Evolutionary conservation across 768 basidiomycete species (phyloP), one percentile per base, ranked within the genome.

Genomic region (Lactifluus hygrophoroides): DNA sequence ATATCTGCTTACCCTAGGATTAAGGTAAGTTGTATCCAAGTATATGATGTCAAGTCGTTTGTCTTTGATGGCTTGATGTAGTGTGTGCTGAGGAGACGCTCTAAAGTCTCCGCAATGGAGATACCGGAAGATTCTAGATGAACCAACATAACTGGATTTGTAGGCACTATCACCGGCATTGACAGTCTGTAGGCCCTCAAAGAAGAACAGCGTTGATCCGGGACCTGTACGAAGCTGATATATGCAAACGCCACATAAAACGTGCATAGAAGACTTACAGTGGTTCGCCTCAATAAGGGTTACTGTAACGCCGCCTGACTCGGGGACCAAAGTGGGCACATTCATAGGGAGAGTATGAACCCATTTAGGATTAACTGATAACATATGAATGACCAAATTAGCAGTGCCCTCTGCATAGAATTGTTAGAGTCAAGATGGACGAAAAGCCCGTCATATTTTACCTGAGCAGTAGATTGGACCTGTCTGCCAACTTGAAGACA

Each of bases 261-360:
- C 17, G 23, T 10, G 28, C 47, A 10, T 28, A 25, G 19, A n/a
- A n/a, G 65, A 76, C 55, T 42, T 55, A 79, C 95, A 97, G 68
- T 98, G 96, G 69, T 99, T 98, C 10, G 95, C 96, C 66, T 96
- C 91, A n/a, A 99, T 92, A 40, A 94, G 81, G 2, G 93, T 97
- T 5, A 97, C 94, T 37, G 73, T 76, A 35, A 97, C 90, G 2
- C 94, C 94, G 27, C 83, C 82, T 0, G 92, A 91, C 64, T 89
- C 73, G 0, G 95, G 91, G 55, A 96, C 77, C 34, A 82, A 69
- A 0, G 82, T 85, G 0, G 91, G 79, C 0, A 74, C 74, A 69
- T 96, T 82, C 80, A 93, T 82, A 1, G 92, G 89, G 3, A 98
- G 76, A 5, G 92, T 83, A 66, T 88, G 79, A 0, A 99, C 86